Evolutionary conservation across 805 yeast species (phyloP), one percentile per base, ranked within the genome.

Genomic region (Myxozyma vanderwaltii): DNA sequence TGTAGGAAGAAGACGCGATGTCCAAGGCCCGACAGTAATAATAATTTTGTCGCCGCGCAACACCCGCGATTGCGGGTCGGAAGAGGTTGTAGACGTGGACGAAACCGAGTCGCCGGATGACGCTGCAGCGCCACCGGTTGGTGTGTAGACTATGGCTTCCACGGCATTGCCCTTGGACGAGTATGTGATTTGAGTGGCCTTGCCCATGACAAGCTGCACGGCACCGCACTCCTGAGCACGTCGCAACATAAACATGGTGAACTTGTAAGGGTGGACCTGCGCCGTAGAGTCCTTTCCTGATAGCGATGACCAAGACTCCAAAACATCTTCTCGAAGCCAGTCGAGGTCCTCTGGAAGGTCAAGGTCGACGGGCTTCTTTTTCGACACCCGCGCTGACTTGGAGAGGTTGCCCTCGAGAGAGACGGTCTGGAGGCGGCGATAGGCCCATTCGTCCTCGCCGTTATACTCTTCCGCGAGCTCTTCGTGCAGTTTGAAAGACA

Each of bases 1-100:
- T 66, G 88, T 91, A 1, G 96, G 96, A 59, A 92, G 75, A 44
- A 92, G 82, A 69, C 86, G 86, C 1, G 96, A 86, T 1, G 97
- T 91, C 99, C 99, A 92, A 12, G 99, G 99, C 0, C 99, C 99
- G 67, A 89, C 88, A 0, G 96, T 79, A 68, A 94, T 77, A 10
- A 92, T 85, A n/a, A 90, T 84, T 67, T 88, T 85, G 69, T 88
- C 89, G 55, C 89, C 94, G 13, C 68, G 70, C 13, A 91, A 75
- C 35, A 54, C 43, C 17, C 41, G 39, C 8, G 55, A 41, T 10
- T 43, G 48, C 21, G 53, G 13, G 27, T 41, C 49, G 23, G 52
- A 29, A 15, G 48, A 46, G 10, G 48, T 38, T 15, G 48, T 24
- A 8, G 56, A 43, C 4, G 46, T 19, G 17, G 51, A 23, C 19